Conservation (phyloP, 176 grass and related monocot genomes). For the Olyra latifolia region DNA sequence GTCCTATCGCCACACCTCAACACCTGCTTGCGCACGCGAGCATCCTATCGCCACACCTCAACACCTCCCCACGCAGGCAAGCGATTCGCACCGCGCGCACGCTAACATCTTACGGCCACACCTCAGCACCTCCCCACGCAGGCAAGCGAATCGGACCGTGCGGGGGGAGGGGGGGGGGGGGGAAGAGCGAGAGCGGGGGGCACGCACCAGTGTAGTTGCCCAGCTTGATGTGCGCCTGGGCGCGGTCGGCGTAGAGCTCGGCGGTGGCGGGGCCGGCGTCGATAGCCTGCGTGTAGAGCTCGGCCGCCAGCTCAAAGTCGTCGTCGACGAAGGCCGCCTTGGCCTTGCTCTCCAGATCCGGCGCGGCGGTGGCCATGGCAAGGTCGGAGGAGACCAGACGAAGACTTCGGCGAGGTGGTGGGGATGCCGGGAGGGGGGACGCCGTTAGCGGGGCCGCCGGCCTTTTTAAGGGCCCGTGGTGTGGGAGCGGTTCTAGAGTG, state of each 20-base stretch:
- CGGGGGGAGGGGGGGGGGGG: not conserved
- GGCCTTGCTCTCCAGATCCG: conserved; percentile 68
- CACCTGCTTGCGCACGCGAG: too few relatives aligned
- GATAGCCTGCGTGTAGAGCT: conserved; percentile 73
- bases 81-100: not conserved
- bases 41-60: too few relatives aligned
- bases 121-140: not conserved
- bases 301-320: conserved; percentile 66
- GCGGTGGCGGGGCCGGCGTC: conserved; percentile 51
- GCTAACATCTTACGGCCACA: not conserved
- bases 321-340: conserved; percentile 76
- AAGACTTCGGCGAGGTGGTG: conserved; percentile 27
- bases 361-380: conserved; percentile 44
- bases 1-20: too few relatives aligned
- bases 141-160: not conserved
- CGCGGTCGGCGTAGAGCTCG: conserved; percentile 66
- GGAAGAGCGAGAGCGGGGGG: not conserved
- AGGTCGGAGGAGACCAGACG: conserved; percentile 23
- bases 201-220: conserved; percentile 57
- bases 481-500: conserved; percentile 36
- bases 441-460: not conserved
- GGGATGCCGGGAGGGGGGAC: not conserved
- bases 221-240: conserved; percentile 73
- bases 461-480: conserved; percentile 36
- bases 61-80: too few relatives aligned